Percentiles rank a stretch among this genome's conserved stretches.
Conservation (phyloP, 345 rosid species). For the Populus deltoides region DNA sequence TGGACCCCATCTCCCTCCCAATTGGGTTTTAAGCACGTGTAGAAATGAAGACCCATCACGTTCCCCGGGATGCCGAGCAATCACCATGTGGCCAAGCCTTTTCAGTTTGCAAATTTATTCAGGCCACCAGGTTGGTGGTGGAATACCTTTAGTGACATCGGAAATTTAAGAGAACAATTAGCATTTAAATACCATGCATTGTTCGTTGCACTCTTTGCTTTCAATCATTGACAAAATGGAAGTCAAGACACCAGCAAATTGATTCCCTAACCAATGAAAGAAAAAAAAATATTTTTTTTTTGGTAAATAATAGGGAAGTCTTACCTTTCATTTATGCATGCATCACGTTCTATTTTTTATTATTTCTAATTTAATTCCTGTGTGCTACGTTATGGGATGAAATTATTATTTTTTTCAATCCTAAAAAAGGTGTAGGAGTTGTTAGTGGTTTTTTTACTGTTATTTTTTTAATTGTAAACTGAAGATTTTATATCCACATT, state of each 20-base stretch:
- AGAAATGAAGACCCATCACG: conserved; percentile 9
- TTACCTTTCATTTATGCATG: background rate
- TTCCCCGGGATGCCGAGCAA: background rate
- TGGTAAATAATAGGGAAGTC: conserved; percentile 2
- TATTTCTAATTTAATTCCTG: no score
- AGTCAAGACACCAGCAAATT: background rate
- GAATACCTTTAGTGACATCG: no score
- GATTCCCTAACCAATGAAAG: conserved; percentile 1
- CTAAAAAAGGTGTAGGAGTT: no score
- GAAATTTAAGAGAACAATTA: background rate
- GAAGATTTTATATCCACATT: no score
- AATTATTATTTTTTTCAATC: no score
- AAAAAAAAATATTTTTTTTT: background rate
- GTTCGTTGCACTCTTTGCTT: background rate
- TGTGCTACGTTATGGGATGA: no score
- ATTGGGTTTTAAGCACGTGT: conserved; percentile 15
- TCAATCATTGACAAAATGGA: background rate
- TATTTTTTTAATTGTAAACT: no score
- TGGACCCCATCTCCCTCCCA: background rate
- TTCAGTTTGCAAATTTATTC: background rate
- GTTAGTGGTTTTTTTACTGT: no score
- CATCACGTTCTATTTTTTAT: background rate
- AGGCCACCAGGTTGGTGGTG: background rate
- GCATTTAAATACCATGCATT: background rate
- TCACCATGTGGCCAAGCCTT: background rate